Evolutionary conservation across 306 rosid genomes (phyloP).

Genomic region (Vigna angularis): DNA sequence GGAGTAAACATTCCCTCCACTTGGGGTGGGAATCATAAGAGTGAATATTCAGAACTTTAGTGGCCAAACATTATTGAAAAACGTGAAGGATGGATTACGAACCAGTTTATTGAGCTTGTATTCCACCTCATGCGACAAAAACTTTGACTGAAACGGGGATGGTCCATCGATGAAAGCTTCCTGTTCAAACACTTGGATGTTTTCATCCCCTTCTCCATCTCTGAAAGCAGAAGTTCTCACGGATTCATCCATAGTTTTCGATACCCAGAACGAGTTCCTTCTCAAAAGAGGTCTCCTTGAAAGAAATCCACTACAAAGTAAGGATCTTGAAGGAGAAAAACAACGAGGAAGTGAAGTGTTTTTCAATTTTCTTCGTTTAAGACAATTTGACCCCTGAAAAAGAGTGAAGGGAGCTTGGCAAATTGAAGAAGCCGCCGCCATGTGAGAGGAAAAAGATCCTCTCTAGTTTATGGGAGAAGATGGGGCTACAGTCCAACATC

Average conservation of each 20-base stretch:
- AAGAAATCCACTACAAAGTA: constrained; percentile 39
- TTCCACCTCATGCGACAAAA: constrained; percentile 50
- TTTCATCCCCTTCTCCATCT: constrained; percentile 52
- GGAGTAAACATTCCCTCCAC: not conserved
- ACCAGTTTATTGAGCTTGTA: constrained; percentile 73
- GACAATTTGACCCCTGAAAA: not conserved
- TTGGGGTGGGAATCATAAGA: not conserved
- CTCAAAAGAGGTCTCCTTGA: constrained; percentile 30
- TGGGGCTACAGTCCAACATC: not conserved
- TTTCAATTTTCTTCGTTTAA: constrained; percentile 39
- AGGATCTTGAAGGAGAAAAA: constrained; percentile 51
- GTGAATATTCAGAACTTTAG: constrained; percentile 9
- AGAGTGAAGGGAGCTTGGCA: constrained; percentile 42
- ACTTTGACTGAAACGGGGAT: constrained; percentile 37
- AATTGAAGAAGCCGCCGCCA: constrained; percentile 44
- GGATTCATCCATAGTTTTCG: constrained; percentile 51
- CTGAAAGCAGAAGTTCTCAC: constrained; percentile 45
- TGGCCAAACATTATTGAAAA: not conserved
- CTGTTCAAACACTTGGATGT: constrained; percentile 56
- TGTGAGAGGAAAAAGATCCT: constrained; percentile 10
- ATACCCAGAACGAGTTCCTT: constrained; percentile 36
- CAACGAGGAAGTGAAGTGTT: constrained; percentile 35
- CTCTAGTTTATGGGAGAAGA: too few species aligned
- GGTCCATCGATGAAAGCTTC: constrained; percentile 61
- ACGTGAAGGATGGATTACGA: constrained; percentile 37